Evolutionary conservation across 495 filamentous ascomycete species (phyloP).

Genomic region (Penicillium argentinense): DNA sequence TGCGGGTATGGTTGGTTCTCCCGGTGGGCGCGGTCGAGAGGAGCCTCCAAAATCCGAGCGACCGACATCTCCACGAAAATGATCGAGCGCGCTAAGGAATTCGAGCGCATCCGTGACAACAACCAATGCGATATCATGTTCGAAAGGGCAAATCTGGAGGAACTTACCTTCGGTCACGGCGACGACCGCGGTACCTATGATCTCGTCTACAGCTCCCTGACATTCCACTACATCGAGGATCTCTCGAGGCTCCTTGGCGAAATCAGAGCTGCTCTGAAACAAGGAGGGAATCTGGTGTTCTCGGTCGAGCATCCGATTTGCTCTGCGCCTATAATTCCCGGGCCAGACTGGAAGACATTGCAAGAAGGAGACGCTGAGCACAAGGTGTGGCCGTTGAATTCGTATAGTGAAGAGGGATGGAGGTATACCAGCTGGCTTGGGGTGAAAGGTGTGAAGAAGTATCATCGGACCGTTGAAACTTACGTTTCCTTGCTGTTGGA

Average conservation of each 20-base stretch:
- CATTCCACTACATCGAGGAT: conserved; percentile 26
- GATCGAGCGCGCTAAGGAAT: conserved; percentile 18
- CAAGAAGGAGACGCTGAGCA: not conserved
- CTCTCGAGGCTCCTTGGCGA: conserved; percentile 10
- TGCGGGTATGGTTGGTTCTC: conserved; percentile 29
- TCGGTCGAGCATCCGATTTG: conserved; percentile 25
- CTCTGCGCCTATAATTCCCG: conserved; percentile 16
- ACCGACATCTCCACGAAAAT: conserved; percentile 25
- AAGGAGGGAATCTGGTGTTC: conserved; percentile 15
- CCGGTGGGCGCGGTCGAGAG: conserved; percentile 20
- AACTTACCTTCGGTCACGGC: not conserved
- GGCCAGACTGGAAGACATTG: conserved; percentile 12
- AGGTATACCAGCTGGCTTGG: conserved; percentile 24
- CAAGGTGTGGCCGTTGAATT: conserved; percentile 22
- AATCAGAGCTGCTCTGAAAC: conserved; percentile 11
- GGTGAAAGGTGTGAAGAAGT: conserved; percentile 20
- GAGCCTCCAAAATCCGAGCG: conserved; percentile 7
- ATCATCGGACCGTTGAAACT: conserved; percentile 27
- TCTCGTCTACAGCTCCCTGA: conserved; percentile 23
- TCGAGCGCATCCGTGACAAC: not conserved
- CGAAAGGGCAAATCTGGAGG: conserved; percentile 5
- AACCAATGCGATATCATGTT: not conserved
- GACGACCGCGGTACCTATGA: conserved; percentile 7
- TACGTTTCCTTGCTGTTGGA: conserved; percentile 19
- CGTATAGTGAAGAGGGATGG: conserved; percentile 21